A percentile compares a stretch with the other conserved stretches of the same genome.
phyloP scores from a whole-genome alignment of 2,329 filamentous ascomycete species.

The Fusarium hostae region DNA sequence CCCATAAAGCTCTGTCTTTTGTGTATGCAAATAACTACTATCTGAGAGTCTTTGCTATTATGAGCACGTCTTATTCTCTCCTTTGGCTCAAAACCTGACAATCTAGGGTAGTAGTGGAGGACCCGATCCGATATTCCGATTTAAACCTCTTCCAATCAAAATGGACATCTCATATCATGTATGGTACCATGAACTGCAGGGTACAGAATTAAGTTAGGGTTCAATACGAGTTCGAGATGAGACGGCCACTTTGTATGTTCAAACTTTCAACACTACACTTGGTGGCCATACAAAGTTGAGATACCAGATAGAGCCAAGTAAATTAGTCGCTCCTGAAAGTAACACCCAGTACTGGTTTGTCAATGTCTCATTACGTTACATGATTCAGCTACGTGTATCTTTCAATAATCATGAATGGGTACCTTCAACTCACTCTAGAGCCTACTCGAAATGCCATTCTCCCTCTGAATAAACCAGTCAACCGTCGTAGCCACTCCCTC shows the following conservation, averaged over 20 bases:
- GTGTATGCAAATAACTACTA: too few species aligned
- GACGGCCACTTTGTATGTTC: not conserved
- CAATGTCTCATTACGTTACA: fast-evolving
- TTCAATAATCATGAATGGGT: not conserved
- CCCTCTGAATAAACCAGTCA: slow-evolving; percentile 34
- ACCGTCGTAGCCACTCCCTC: slow-evolving; percentile 28
- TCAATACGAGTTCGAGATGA: not conserved
- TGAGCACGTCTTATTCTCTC: not conserved
- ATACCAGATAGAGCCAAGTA: fast-evolving
- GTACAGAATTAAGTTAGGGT: not conserved
- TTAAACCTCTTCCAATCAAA: not conserved
- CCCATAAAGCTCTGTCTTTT: not conserved
- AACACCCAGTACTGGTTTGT: fast-evolving
- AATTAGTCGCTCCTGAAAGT: not conserved
- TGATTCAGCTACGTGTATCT: not conserved
- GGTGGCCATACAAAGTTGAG: fast-evolving
- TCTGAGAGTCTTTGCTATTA: too few species aligned
- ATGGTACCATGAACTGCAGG: not conserved
- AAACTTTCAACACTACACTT: not conserved
- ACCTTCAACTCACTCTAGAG: not conserved
- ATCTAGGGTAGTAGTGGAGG: not conserved
- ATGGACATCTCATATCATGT: not conserved
- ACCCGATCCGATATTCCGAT: not conserved
- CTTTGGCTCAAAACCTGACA: fast-evolving
- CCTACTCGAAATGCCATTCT: slow-evolving; percentile 16